Base-by-base conservation (phyloP, 2,329 filamentous ascomycete species). In the Amauroascus verrucosus region DNA sequence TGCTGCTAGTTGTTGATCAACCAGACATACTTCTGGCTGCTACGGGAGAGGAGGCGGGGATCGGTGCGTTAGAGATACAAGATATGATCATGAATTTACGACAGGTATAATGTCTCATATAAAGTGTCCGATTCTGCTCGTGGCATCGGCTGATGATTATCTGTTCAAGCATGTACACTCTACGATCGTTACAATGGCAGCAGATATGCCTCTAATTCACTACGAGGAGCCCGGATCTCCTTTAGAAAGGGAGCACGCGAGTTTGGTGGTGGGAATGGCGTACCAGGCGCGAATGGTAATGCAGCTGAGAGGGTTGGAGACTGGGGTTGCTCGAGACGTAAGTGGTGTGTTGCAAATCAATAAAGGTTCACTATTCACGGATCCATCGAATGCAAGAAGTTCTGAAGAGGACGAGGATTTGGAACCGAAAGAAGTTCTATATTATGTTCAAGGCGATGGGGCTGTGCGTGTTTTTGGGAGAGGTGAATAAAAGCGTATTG, bases 281-380 rank as follows among this genome's bases (percentile, higher is more conserved):
- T 88, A 96, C 65, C 77, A 81, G 61, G 87, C 89, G 7, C 72
- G 79, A n/a, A 74, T 79, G 57, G 77, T 91, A 2, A 70, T 95
- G 61, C 81, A 86, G 57, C 72, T 93, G 54, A 76, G 90, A 50
- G 77, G 84, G 63, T 69, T 97, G 56, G 89, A 95, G 64, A 95
- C 89, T 0, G 91, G 91, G 0, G 83, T 83, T n/a, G 90, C 91
- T 57, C 84, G 79, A 65, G 91, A 96, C 69, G 87, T 97, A 30
- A 95, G 87, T 70, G 91, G 91, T 2, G 88, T 95, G 41, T 64
- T 96, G 58, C 79, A 89, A 59, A 76, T 93, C 48, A 90, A 85
- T 16, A 75, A 77, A 43, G 83, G 83, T 2, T 73, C 72, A 14
- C 66, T 62, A 59, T 72, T 65, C 40, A 64, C 61, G 14, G 60